These are phyloP conservation scores for Teunomyces cretensis DNA, from an alignment of 805 yeast species.

Conservation along the genomic window DNA sequence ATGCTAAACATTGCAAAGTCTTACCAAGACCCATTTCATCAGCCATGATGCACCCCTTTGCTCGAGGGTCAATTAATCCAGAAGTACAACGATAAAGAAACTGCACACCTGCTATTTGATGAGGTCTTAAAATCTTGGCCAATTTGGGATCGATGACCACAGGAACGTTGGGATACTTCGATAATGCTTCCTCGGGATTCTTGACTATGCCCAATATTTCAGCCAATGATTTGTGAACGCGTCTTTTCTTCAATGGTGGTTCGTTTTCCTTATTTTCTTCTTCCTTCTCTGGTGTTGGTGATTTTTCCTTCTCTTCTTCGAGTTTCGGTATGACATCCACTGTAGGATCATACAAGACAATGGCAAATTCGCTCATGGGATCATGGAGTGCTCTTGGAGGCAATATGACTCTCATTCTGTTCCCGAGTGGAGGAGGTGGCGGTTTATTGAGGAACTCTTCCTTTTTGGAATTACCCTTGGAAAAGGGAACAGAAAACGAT, in stretches of 20 bases:
- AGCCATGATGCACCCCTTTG: slow-evolving; percentile 97
- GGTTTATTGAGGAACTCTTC: slow-evolving; percentile 30
- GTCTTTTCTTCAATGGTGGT: slow-evolving; percentile 33
- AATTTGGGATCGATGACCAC: slow-evolving; percentile 92
- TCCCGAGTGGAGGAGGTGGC: slow-evolving; percentile 85
- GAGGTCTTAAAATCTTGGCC: slow-evolving; percentile 85
- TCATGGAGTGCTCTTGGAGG: slow-evolving; percentile 95
- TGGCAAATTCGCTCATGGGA: slow-evolving; percentile 90
- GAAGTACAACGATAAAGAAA: slow-evolving; percentile 89
- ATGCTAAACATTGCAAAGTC: slow-evolving; percentile 82
- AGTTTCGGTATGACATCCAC: slow-evolving; percentile 55
- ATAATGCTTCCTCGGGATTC: slow-evolving; percentile 47
- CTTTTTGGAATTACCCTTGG: slow-evolving; percentile 32
- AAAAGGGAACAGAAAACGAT: slow-evolving; percentile 64
- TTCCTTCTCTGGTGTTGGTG: slow-evolving; percentile 12
- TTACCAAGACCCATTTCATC: slow-evolving; percentile 97
- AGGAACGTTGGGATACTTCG: slow-evolving; percentile 79
- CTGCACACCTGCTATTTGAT: slow-evolving; percentile 93
- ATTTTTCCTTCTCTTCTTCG: slow-evolving; percentile 16
- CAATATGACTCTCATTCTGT: slow-evolving; percentile 61
- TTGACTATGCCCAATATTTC: slow-evolving; percentile 75
- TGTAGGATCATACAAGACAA: slow-evolving; percentile 93
- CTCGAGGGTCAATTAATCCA: slow-evolving; percentile 78
- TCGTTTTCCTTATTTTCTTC: slow-evolving; percentile 12
- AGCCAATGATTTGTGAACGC: slow-evolving; percentile 64